These are phyloP conservation scores for Metschnikowia similis DNA, from an alignment of 805 yeast species.

Conservation along the genomic window DNA sequence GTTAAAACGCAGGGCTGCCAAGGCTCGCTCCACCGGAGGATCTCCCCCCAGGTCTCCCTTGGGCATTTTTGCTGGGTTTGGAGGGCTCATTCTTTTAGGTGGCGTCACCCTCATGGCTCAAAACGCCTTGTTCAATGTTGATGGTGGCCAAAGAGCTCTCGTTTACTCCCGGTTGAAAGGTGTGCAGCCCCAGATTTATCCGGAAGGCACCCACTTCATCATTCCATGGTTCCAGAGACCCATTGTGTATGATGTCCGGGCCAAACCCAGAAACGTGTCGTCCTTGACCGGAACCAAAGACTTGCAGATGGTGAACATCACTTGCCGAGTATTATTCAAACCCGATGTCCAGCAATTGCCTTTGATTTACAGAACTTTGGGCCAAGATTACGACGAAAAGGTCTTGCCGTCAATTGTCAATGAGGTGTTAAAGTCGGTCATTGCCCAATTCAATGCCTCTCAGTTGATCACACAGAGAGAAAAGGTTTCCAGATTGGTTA, in stretches of 20 bases:
- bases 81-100: slow-evolving; percentile 38
- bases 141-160: slow-evolving; percentile 98
- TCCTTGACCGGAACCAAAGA: slow-evolving; percentile 97
- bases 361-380: slow-evolving; percentile 83
- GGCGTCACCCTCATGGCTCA: slow-evolving; percentile 39
- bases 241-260: slow-evolving; percentile 84
- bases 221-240: slow-evolving; percentile 96
- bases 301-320: slow-evolving; percentile 97
- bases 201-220: slow-evolving; percentile 92
- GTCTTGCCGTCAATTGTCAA: slow-evolving; percentile 97
- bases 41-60: slow-evolving; percentile 33
- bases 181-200: slow-evolving; percentile 73
- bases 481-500: slow-evolving; percentile 83
- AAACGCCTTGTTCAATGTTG: slow-evolving; percentile 53
- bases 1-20: slow-evolving; percentile 33
- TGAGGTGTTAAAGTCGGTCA: slow-evolving; percentile 93
- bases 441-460: slow-evolving; percentile 97
- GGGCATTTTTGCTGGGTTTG: slow-evolving; percentile 39
- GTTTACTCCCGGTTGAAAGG: slow-evolving; percentile 86
- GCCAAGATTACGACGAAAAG: slow-evolving; percentile 93
- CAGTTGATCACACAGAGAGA: slow-evolving; percentile 99
- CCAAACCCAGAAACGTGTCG: slow-evolving; percentile 90
- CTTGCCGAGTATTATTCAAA: slow-evolving; percentile 94
- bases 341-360: slow-evolving; percentile 81
- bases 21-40: slow-evolving; percentile 22